Percentiles rank a stretch among this genome's conserved stretches.
These are phyloP conservation scores for Nelumbo lutea DNA, from an alignment of 164 flowering plant genomes.

Conservation along the genomic window DNA sequence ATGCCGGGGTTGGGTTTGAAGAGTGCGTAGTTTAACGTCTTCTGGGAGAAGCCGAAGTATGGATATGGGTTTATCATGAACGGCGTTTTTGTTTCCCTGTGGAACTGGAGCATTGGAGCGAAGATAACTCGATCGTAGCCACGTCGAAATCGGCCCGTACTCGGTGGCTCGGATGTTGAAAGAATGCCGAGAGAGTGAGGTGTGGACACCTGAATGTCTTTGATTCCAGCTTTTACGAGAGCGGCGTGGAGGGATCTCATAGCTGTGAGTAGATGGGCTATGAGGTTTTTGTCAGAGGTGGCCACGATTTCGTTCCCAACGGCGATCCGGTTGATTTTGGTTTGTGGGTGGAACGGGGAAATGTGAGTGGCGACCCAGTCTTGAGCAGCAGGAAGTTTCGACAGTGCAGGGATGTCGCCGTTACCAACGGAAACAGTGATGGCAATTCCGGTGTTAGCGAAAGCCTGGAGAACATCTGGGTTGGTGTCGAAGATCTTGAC, in stretches of 20 bases:
- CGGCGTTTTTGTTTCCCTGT: conserved; percentile 51
- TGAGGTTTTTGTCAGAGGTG: conserved; percentile 30
- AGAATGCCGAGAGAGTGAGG: conserved; percentile 79
- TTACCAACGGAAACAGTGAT: conserved; percentile 60
- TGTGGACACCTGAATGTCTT: conserved; percentile 51
- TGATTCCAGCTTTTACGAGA: conserved; percentile 40
- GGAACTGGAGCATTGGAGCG: conserved; percentile 61
- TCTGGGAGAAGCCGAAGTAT: conserved; percentile 49
- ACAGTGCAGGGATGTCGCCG: conserved; percentile 57
- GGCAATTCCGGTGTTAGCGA: conserved; percentile 58
- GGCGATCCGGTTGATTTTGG: conserved; percentile 46
- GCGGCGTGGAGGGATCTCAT: conserved; percentile 64
- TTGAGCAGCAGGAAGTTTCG: conserved; percentile 34
- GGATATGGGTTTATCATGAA: conserved; percentile 92
- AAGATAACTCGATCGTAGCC: conserved; percentile 50
- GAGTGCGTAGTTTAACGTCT: conserved; percentile 40
- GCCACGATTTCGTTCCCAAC: conserved; percentile 76
- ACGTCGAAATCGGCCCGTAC: conserved; percentile 53
- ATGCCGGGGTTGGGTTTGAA: conserved; percentile 58
- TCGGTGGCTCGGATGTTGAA: conserved; percentile 50
- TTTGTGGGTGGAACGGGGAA: conserved; percentile 57
- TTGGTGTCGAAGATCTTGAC: conserved; percentile 74
- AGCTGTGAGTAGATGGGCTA: conserved; percentile 60
- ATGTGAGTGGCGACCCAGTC: conserved; percentile 53
- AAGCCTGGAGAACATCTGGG: conserved; percentile 67